Base-by-base conservation (phyloP, 495 filamentous ascomycete species). In the Cercophora scortea region DNA sequence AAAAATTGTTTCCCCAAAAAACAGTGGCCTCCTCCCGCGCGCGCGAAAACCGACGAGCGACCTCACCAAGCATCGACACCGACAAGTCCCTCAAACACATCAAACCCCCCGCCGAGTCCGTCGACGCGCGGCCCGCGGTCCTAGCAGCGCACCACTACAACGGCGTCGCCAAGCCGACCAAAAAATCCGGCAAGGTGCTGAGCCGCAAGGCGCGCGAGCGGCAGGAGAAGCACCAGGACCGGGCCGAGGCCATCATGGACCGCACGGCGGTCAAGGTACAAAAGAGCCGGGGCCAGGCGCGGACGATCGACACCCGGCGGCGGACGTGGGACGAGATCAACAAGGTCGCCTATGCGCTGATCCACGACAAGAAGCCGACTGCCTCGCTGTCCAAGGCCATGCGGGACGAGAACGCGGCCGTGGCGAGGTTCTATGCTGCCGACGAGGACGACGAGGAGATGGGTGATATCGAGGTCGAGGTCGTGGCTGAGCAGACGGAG, bases 41-140 rank as follows among this genome's bases (percentile, higher is more conserved):
- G 47, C 84, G 88, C 35, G 85, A 84, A 32, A 85, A 84, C 57
- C 78, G 85, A 60, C 82, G 89, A 47, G 87, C 79, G 39, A 80
- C 79, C 19, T 87, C 86, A 12, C 86, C 84, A 11, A 75, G 81
- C 63, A 79, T 88, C 66, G 73, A 90, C 62, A 74, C 81, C 54
- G 87, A 90, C 71, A 88, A 89, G 70, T 89, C 87, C 3, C 69
- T 91, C 38, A 83, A 81, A 57, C 64, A 78, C 47, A 71, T 79
- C 44, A 78, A 79, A 43, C 75, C 80, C 10, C 80, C 84, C 1
- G 45, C 72, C 19, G 72, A 79, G 34, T 73, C 36, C 4, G 64
- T 70, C 36, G 61, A 71, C 50, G 54, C 73, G 40, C 79, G 79
- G 7, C 77, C 84, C 34, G 79, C 82, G 5, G 69, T 88, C 46